Base-by-base conservation (phyloP, 371 early-diverging fungal genomes). In the Coemansia sp. region DNA sequence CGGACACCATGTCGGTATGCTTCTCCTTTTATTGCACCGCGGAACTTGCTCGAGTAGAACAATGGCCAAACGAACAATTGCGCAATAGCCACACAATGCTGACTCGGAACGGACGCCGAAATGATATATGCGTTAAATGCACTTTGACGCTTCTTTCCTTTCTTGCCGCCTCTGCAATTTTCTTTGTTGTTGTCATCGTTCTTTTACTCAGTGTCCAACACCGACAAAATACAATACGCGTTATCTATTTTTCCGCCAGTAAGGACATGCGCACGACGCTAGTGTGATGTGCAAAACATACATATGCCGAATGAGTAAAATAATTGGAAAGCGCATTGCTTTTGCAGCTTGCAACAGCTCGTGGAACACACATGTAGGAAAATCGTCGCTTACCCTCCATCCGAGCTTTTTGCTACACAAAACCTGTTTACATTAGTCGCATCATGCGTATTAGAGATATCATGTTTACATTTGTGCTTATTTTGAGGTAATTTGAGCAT, bases 31-130 rank as follows among this genome's bases (percentile, higher is more conserved):
- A 42, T 42, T 42, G 45, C 45, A 16, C 45, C 45, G n/a, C 45
- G 45, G 45, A 42, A 60, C 31, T 60, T 22, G 24, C 7, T 54
- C 18, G 16, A 54, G 26, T 31, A 31, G 16, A 54, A 54, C 54
- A 54, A 54, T 42, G 34, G 22, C 29, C 31, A 16, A 31, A 48
- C 26, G 11, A 16, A 47, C 27, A 60, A 42, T 42, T 6, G 6
- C 29, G 27, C 31, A 34, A 13, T 34, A 34, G 34, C 34, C 34
- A 34, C 34, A 34, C 34, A 34, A 34, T 34, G 34, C 31, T 18
- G 8, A 60, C 21, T 51, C 47, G n/a, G 67, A 67, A 67, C 47
- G 26, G 67, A 61, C 29, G 54, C 63, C 26, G 56, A 67, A 67
- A 56, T 67, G 50, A 56, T 53, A 60, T 61, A 62, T 40, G 50